A percentile compares a stretch with the other conserved stretches of the same genome.
These are phyloP conservation scores for Pseudozyma pruni DNA, from an alignment of 1,284 basidiomycete species.

Conservation along the genomic window DNA sequence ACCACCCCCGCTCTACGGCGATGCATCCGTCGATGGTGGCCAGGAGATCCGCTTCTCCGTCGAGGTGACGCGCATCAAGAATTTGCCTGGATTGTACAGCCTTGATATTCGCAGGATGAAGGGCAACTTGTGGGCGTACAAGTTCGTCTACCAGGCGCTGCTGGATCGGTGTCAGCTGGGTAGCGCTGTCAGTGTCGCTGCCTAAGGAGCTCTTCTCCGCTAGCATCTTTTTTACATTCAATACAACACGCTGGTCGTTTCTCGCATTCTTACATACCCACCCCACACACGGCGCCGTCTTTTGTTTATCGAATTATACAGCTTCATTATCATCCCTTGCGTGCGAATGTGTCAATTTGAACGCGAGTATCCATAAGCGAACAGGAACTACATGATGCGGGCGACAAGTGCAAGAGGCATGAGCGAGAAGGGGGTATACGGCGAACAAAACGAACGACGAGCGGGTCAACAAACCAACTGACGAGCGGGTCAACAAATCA, in stretches of 20 bases:
- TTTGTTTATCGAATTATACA: background rate
- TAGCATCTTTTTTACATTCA: background rate
- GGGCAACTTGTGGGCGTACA: slow-evolving; percentile 65
- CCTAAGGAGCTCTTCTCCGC: slow-evolving; percentile 1
- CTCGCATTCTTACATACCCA: slow-evolving; percentile 1
- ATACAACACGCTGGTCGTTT: background rate
- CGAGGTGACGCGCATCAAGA: slow-evolving; percentile 64
- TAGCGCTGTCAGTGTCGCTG: slow-evolving; percentile 6
- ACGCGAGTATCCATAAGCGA: too few species aligned
- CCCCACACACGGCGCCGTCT: background rate
- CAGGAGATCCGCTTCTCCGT: slow-evolving; percentile 67
- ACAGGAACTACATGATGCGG: too few species aligned
- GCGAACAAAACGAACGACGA: too few species aligned
- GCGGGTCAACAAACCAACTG: too few species aligned
- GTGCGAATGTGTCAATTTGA: too few species aligned
- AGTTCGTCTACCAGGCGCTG: slow-evolving; percentile 65
- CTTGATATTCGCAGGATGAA: slow-evolving; percentile 65
- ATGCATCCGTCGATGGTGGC: slow-evolving; percentile 59
- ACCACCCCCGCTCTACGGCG: slow-evolving; percentile 62
- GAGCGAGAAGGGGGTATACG: too few species aligned
- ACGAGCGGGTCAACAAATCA: slow-evolving; percentile 18
- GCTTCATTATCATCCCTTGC: background rate
- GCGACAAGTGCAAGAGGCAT: too few species aligned
- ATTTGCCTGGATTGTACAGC: slow-evolving; percentile 64
- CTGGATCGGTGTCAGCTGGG: slow-evolving; percentile 53